A percentile compares a stretch with the other conserved stretches of the same genome.
Conservation (phyloP, 108 stramenopile genomes). For the Fragilaria crotonensis region DNA sequence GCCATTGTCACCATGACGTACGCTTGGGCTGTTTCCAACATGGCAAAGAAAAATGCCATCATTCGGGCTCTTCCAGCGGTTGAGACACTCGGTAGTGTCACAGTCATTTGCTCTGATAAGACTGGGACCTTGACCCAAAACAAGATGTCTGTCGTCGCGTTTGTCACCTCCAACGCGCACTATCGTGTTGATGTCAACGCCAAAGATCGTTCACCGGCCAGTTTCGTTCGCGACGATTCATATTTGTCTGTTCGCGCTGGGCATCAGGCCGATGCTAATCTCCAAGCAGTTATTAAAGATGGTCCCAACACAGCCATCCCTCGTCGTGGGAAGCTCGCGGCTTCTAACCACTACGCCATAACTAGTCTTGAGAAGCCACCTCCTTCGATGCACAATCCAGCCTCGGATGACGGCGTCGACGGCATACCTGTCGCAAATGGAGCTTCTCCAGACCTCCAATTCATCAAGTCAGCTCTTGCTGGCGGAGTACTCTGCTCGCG, state of each 20-base stretch:
- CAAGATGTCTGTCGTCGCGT: constrained; percentile 79
- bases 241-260: constrained; percentile 46
- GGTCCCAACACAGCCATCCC: background rate
- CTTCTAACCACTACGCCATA: no score
- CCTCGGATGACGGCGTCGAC: background rate
- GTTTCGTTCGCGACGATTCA: constrained; percentile 57
- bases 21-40: constrained; percentile 82
- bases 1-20: constrained; percentile 92
- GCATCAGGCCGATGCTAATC: constrained; percentile 9
- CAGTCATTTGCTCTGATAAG: constrained; percentile 96
- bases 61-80: constrained; percentile 89
- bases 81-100: constrained; percentile 95
- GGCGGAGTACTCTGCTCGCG: constrained; percentile 79
- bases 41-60: constrained; percentile 86
- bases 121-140: constrained; percentile 98
- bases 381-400: background rate
- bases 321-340: background rate
- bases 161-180: constrained; percentile 64
- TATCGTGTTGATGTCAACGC: constrained; percentile 58
- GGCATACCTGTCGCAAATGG: constrained; percentile 23
- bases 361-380: no score
- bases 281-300: background rate
- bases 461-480: constrained; percentile 49
- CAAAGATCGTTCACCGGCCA: constrained; percentile 26
- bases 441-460: constrained; percentile 37